phyloP scores from a whole-genome alignment of 2,329 filamentous ascomycete genomes.

The Trichophyton mentagrophytes region DNA sequence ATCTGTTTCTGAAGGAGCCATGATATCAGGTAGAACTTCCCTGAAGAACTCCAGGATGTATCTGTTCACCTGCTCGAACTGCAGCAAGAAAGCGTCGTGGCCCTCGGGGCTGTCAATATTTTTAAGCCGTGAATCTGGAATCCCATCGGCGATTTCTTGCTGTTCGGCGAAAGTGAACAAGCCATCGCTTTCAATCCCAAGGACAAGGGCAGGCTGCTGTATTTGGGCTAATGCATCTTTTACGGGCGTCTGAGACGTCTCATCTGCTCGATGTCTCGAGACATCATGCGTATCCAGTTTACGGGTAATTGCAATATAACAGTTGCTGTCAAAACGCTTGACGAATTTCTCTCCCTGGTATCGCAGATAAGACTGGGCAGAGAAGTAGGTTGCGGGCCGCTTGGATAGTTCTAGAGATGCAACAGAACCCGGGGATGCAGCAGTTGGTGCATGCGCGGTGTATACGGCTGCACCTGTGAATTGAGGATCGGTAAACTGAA shows the following conservation, averaged over 20 bases:
- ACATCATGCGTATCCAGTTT: constrained; percentile 97
- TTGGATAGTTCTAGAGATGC: constrained; percentile 17
- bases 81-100: constrained; percentile 88
- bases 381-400: constrained; percentile 74
- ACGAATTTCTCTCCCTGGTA: constrained; percentile 97
- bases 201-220: constrained; percentile 74
- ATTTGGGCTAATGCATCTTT: constrained; percentile 67
- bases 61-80: constrained; percentile 92
- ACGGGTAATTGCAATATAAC: constrained; percentile 96
- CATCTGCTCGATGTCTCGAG: constrained; percentile 54
- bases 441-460: constrained; percentile 23
- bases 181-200: constrained; percentile 91
- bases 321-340: constrained; percentile 93
- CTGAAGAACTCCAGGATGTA: constrained; percentile 75
- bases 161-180: constrained; percentile 97
- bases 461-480: constrained; percentile 53
- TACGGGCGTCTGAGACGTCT: constrained; percentile 38
- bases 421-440: constrained; percentile 22
- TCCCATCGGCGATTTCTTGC: constrained; percentile 71
- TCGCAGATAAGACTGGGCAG: constrained; percentile 89
- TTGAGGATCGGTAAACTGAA: constrained; percentile 49
- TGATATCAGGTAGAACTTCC: constrained; percentile 75
- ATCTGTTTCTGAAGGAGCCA: constrained; percentile 48
- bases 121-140: constrained; percentile 63
- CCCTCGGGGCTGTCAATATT: constrained; percentile 90